Conservation (phyloP, 2,329 filamentous ascomycete genomes). For the Sporothrix dimorphospora region DNA sequence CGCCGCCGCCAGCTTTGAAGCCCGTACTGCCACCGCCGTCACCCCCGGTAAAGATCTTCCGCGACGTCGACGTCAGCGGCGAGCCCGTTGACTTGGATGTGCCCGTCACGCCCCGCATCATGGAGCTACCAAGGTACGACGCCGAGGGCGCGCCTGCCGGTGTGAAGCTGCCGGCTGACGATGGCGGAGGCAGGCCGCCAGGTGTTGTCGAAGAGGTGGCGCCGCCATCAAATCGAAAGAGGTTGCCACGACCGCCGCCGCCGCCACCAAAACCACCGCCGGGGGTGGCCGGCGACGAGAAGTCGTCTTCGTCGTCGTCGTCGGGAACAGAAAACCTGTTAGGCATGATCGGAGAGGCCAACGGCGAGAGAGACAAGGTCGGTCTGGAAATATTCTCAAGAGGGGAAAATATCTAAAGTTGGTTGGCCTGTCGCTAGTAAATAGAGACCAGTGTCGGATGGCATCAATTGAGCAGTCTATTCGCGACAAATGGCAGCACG, state of each 20-base stretch:
- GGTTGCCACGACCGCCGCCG: slow-evolving; percentile 33
- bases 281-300: slow-evolving; percentile 32
- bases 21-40: not conserved
- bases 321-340: slow-evolving; percentile 33
- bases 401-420: not conserved
- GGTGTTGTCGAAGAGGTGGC: slow-evolving; percentile 55
- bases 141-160: slow-evolving; percentile 60
- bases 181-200: slow-evolving; percentile 55
- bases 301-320: slow-evolving; percentile 33
- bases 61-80: slow-evolving; percentile 21
- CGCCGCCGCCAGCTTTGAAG: slow-evolving; percentile 37
- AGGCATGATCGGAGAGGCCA: slow-evolving; percentile 26
- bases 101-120: slow-evolving; percentile 46
- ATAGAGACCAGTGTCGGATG: not conserved
- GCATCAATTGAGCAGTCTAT: not conserved
- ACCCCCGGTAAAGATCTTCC: slow-evolving; percentile 27
- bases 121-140: slow-evolving; percentile 58
- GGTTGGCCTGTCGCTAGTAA: not conserved
- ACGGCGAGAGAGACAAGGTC: not conserved
- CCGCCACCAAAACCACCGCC: not conserved
- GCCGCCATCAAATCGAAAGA: slow-evolving; percentile 48
- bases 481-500: not conserved
- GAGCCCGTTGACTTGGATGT: slow-evolving; percentile 7
- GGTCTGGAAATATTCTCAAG: not conserved
- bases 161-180: slow-evolving; percentile 58